These are phyloP conservation scores for Leptodontidium sp. DNA, from an alignment of 2,329 filamentous ascomycete genomes.

Conservation along the genomic window DNA sequence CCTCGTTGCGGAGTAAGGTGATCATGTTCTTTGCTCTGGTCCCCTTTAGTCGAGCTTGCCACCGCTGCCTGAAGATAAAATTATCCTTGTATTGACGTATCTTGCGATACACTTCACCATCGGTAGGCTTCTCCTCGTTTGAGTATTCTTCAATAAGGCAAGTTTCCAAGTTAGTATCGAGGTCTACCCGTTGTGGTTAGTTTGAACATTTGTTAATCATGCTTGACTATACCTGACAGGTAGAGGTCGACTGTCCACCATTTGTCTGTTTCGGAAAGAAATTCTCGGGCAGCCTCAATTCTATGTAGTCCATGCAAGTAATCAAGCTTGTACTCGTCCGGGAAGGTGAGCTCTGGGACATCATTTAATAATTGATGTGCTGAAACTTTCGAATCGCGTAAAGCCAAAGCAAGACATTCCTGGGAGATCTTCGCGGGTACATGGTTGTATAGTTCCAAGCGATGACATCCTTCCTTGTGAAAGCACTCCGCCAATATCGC, in stretches of 20 bases:
- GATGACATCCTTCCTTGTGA: background rate
- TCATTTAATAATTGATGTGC: background rate
- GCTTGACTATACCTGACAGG: conserved; percentile 20
- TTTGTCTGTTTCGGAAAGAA: too few relatives aligned
- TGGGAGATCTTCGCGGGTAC: conserved; percentile 1
- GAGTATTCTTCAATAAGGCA: conserved; percentile 5
- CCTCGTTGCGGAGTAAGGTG: background rate
- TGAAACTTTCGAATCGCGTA: background rate
- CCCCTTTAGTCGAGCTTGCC: background rate
- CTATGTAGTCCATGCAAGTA: conserved; percentile 28
- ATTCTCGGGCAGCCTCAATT: conserved; percentile 31
- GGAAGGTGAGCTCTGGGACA: conserved; percentile 5
- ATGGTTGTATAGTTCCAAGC: conserved; percentile 1
- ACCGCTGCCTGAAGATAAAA: conserved; percentile 6
- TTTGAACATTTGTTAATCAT: too few relatives aligned
- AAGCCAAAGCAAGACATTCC: too few relatives aligned
- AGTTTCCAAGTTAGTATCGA: conserved; percentile 3
- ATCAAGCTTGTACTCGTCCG: conserved; percentile 1
- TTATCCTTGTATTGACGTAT: conserved; percentile 5
- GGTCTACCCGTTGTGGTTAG: background rate
- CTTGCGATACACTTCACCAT: conserved; percentile 6
- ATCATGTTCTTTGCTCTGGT: background rate
- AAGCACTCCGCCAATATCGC: background rate
- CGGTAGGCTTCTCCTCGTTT: too few relatives aligned
- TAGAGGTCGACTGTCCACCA: conserved; percentile 33